These are phyloP conservation scores for Phytophthora melonis DNA, from an alignment of 352 stramenopile genomes.

Conservation along the genomic window DNA sequence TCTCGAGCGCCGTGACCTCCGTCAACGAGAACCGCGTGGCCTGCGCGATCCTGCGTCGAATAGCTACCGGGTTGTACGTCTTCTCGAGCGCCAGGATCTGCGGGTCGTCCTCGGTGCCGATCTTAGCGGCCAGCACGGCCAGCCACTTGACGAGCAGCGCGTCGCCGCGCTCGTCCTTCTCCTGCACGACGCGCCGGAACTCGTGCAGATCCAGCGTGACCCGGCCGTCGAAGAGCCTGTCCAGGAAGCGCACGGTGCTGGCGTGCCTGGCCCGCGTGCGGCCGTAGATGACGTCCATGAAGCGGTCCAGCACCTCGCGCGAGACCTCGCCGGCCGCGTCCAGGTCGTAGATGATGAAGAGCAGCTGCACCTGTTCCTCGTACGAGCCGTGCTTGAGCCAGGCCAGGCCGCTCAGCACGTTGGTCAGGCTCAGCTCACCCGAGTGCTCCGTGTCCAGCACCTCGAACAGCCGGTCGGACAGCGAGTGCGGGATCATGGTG, in stretches of 20 bases:
- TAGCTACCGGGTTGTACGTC: conserved; percentile 83
- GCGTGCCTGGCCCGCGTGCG: conserved; percentile 51
- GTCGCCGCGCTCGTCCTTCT: conserved; percentile 63
- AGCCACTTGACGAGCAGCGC: conserved; percentile 76
- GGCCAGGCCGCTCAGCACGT: conserved; percentile 74
- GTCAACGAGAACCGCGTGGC: conserved; percentile 74
- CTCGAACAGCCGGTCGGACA: conserved; percentile 87
- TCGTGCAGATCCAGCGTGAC: conserved; percentile 62
- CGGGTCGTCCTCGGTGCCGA: conserved; percentile 73
- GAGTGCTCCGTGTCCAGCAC: conserved; percentile 79
- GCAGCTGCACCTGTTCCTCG: conserved; percentile 78
- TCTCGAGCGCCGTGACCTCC: conserved; percentile 79
- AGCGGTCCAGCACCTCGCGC: conserved; percentile 75
- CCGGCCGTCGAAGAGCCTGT: conserved; percentile 62
- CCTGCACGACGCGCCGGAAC: conserved; percentile 65
- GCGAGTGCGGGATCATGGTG: conserved; percentile 79
- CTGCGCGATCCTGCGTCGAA: conserved; percentile 81
- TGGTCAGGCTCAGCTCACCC: conserved; percentile 70
- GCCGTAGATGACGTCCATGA: conserved; percentile 90
- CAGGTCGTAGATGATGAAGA: conserved; percentile 90
- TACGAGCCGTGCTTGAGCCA: conserved; percentile 80
- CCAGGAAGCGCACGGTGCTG: conserved; percentile 62
- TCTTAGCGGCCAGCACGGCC: conserved; percentile 66
- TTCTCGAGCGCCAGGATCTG: conserved; percentile 79
- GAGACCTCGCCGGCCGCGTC: conserved; percentile 67